phyloP scores from a whole-genome alignment of 148 eudicot species.

The Arctostaphylos glauca region DNA sequence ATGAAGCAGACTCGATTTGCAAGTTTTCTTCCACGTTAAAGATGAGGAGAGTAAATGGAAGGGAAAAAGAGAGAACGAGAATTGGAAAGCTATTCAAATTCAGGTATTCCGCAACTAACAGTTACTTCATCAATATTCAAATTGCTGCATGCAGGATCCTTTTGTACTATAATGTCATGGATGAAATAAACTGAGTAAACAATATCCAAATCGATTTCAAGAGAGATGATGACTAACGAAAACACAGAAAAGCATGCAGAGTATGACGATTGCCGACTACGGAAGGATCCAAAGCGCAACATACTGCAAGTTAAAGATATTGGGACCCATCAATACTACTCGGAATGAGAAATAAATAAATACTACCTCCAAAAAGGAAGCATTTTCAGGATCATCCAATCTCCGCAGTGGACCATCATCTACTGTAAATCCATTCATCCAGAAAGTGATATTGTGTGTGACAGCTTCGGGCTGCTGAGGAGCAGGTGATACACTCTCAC shows the following conservation, averaged over 20 bases:
- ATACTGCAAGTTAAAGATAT: neutral
- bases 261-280: neutral
- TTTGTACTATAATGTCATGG: neutral
- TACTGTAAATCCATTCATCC: conserved; percentile 76
- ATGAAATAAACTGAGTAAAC: neutral
- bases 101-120: neutral
- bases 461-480: conserved; percentile 46
- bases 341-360: neutral
- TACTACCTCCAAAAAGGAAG: conserved; percentile 68
- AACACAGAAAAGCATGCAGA: neutral
- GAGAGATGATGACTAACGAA: too few species aligned
- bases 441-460: conserved; percentile 51
- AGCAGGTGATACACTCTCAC: conserved; percentile 46
- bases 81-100: conserved; percentile 4
- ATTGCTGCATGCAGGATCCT: neutral
- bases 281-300: neutral
- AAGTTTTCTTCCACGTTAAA: neutral
- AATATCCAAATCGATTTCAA: conserved; percentile 2
- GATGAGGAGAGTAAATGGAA: neutral
- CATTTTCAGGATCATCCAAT: conserved; percentile 69
- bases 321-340: conserved; percentile 9
- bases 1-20: neutral
- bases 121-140: conserved; percentile 12
- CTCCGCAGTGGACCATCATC: conserved; percentile 74
- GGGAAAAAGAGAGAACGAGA: neutral